Percentiles rank a stretch among this genome's conserved stretches.
These are phyloP conservation scores for Ophiostoma angusticollis DNA, from an alignment of 2,329 filamentous ascomycete genomes.

Conservation along the genomic window DNA sequence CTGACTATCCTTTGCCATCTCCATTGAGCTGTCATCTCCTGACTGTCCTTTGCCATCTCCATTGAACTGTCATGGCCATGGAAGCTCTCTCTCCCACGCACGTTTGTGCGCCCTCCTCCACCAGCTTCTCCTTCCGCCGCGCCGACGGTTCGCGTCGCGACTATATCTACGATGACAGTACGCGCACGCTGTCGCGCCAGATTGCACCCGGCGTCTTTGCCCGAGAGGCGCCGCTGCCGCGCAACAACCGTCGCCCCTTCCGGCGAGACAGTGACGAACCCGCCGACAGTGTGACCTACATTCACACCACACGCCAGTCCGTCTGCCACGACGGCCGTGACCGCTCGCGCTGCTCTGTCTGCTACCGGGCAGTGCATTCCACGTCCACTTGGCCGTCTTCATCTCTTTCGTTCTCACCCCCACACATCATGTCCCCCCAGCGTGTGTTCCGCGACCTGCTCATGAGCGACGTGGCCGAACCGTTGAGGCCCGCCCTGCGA, in stretches of 20 bases:
- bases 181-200: background rate
- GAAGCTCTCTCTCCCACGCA: no score
- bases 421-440: slow-evolving; percentile 7
- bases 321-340: slow-evolving; percentile 6
- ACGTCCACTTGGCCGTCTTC: background rate
- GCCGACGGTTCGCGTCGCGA: slow-evolving; percentile 9
- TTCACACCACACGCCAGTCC: slow-evolving; percentile 3
- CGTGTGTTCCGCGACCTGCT: slow-evolving; percentile 13
- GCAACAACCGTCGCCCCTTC: slow-evolving; percentile 7
- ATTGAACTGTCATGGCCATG: no score
- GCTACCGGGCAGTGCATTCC: background rate
- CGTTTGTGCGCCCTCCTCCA: background rate
- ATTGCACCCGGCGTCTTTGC: background rate
- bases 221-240: slow-evolving; percentile 6
- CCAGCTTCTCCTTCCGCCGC: slow-evolving; percentile 2
- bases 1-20: no score
- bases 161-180: background rate
- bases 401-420: background rate
- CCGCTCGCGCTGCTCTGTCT: slow-evolving; percentile 7
- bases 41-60: no score
- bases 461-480: slow-evolving; percentile 8
- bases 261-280: slow-evolving; percentile 11
- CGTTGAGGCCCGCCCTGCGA: slow-evolving; percentile 5
- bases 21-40: no score
- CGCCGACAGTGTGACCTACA: background rate